A percentile compares a stretch with the other conserved stretches of the same genome.
Conservation (phyloP, 495 filamentous ascomycete genomes). For the Lepidopterella palustris region DNA sequence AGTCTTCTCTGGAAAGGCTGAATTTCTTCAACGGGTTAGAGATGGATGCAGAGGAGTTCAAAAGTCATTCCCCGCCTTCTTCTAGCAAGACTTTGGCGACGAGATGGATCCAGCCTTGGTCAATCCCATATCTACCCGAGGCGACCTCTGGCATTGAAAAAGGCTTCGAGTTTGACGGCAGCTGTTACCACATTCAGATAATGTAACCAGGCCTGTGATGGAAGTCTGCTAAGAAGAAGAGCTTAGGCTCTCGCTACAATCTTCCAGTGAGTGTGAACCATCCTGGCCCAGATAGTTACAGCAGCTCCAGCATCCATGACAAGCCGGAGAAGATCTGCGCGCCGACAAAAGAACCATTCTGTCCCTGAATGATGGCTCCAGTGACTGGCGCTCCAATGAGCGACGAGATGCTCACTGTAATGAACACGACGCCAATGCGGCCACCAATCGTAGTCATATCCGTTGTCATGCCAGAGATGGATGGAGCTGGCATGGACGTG, state of each 20-base stretch:
- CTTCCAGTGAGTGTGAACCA: not conserved
- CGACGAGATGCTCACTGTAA: not conserved
- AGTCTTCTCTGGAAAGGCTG: not conserved
- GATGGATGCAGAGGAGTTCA: not conserved
- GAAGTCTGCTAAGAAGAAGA: not conserved
- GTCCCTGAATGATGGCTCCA: slow-evolving; percentile 1
- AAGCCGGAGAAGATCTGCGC: not conserved
- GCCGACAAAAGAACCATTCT: not conserved
- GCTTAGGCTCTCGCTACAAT: not conserved
- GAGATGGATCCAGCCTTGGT: not conserved
- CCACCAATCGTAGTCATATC: not conserved
- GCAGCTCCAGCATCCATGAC: not conserved
- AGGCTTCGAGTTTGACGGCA: not conserved
- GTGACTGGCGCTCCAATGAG: not conserved
- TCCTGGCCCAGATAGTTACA: not conserved
- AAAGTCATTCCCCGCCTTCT: not conserved
- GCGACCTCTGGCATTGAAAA: not conserved
- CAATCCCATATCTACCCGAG: not conserved
- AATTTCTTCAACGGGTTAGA: not conserved
- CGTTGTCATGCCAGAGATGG: not conserved
- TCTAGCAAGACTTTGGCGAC: not conserved
- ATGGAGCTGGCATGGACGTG: not conserved
- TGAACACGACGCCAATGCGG: not conserved
- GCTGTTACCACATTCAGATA: not conserved
- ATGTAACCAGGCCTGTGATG: not conserved